A percentile compares a stretch with the other conserved stretches of the same genome.
These are phyloP conservation scores for Phylloporus sp. DNA, from an alignment of 768 basidiomycete species.

Conservation along the genomic window DNA sequence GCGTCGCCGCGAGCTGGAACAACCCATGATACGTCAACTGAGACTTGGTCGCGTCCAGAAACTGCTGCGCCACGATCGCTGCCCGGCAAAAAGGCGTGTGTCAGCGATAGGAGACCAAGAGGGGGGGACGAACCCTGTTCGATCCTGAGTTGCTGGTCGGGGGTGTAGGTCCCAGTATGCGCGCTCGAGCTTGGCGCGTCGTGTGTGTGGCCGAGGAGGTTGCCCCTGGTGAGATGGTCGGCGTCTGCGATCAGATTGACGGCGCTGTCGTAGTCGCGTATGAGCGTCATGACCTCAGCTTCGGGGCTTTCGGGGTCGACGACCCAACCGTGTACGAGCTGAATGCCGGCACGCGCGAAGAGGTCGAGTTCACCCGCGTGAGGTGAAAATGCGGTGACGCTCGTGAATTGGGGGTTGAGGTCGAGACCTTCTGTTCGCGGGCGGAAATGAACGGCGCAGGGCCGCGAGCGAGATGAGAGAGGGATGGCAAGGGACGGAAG, in stretches of 20 bases:
- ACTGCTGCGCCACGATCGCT: slow-evolving; percentile 68
- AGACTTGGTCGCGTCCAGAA: slow-evolving; percentile 67
- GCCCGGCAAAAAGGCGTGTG: not conserved
- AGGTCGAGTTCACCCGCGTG: slow-evolving; percentile 77
- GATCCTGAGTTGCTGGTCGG: slow-evolving; percentile 59
- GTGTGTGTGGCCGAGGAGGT: slow-evolving; percentile 47
- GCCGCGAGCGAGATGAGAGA: slow-evolving; percentile 2
- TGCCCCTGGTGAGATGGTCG: slow-evolving; percentile 65
- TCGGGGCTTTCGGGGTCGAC: slow-evolving; percentile 49
- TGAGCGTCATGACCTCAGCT: slow-evolving; percentile 45
- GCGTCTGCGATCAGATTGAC: slow-evolving; percentile 75
- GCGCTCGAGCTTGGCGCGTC: not conserved
- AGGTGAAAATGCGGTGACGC: slow-evolving; percentile 63
- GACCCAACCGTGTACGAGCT: slow-evolving; percentile 84
- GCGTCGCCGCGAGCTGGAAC: slow-evolving; percentile 61
- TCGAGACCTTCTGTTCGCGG: slow-evolving; percentile 71
- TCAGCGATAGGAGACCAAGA: not conserved
- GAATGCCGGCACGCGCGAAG: slow-evolving; percentile 77
- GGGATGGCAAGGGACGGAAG: no score
- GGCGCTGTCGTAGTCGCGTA: slow-evolving; percentile 70
- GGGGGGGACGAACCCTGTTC: slow-evolving; percentile 55
- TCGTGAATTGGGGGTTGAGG: slow-evolving; percentile 80
- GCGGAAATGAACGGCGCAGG: not conserved
- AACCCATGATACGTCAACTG: slow-evolving; percentile 89
- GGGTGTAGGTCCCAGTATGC: slow-evolving; percentile 32